Evolutionary conservation across 2,329 filamentous ascomycete species (phyloP).

Genomic region (Penicillium sclerotiorum): DNA sequence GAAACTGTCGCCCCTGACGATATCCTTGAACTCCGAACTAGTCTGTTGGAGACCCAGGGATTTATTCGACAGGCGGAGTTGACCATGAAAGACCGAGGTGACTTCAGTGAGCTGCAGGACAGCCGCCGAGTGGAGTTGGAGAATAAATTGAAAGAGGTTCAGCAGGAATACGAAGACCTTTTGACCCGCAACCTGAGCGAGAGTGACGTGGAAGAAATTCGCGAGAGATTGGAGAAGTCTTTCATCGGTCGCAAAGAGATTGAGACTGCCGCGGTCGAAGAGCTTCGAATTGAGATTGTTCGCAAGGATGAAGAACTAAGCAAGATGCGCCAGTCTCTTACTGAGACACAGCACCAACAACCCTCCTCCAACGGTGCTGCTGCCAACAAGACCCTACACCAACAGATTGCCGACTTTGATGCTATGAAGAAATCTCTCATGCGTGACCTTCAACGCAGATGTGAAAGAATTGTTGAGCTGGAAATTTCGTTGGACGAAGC

Average conservation of each 20-base stretch:
- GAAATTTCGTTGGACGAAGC: constrained; percentile 98
- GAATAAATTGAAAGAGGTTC: constrained; percentile 70
- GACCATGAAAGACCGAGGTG: constrained; percentile 72
- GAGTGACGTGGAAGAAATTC: constrained; percentile 80
- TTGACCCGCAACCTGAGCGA: constrained; percentile 78
- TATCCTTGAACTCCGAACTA: constrained; percentile 73
- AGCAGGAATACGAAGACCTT: constrained; percentile 82
- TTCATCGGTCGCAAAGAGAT: constrained; percentile 75
- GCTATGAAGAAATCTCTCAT: constrained; percentile 99
- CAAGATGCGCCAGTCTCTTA: constrained; percentile 77
- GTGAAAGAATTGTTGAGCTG: constrained; percentile 95
- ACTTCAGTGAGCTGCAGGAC: constrained; percentile 66
- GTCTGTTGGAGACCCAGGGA: constrained; percentile 84
- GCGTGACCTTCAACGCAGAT: constrained; percentile 97
- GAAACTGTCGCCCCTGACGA: constrained; percentile 81
- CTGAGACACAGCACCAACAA: constrained; percentile 63
- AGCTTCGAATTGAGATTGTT: constrained; percentile 73
- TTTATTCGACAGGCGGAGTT: constrained; percentile 92
- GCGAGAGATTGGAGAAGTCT: constrained; percentile 73
- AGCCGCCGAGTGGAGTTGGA: constrained; percentile 72
- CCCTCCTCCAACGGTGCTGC: constrained; percentile 62
- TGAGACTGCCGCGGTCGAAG: constrained; percentile 72
- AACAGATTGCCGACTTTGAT: constrained; percentile 98
- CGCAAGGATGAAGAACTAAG: constrained; percentile 81
- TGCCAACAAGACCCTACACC: constrained; percentile 84